phyloP scores from a whole-genome alignment of 1,284 basidiomycete genomes.

The Ustilago curta region DNA sequence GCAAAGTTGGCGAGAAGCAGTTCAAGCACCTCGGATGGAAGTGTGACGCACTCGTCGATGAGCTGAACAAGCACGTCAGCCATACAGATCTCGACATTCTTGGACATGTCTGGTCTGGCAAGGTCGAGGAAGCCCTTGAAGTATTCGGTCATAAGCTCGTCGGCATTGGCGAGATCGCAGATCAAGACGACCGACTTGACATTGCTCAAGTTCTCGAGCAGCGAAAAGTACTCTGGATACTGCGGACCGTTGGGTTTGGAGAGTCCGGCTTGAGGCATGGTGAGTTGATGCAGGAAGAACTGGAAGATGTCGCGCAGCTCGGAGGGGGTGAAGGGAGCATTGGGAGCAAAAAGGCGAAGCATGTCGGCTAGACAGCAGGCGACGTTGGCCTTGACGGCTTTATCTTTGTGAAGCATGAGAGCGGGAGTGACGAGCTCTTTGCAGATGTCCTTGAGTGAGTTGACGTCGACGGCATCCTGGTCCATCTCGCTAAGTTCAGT shows the following conservation, averaged over 20 bases:
- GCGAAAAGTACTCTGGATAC: slow-evolving; percentile 73
- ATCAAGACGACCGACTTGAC: slow-evolving; percentile 95
- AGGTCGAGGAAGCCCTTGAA: slow-evolving; percentile 86
- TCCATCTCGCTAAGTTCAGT: slow-evolving; percentile 83
- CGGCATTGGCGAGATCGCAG: slow-evolving; percentile 86
- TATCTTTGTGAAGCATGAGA: slow-evolving; percentile 91
- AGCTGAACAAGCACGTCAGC: slow-evolving; percentile 88
- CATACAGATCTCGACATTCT: slow-evolving; percentile 89
- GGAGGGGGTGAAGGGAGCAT: slow-evolving; percentile 89
- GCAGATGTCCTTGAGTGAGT: slow-evolving; percentile 78
- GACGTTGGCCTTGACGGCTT: slow-evolving; percentile 90
- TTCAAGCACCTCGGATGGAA: slow-evolving; percentile 84
- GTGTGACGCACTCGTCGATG: slow-evolving; percentile 82
- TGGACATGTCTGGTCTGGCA: slow-evolving; percentile 75
- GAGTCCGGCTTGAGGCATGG: slow-evolving; percentile 50
- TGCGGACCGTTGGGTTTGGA: slow-evolving; percentile 50
- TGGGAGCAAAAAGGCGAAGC: slow-evolving; percentile 91
- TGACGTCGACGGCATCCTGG: slow-evolving; percentile 84
- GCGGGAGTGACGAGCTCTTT: slow-evolving; percentile 83
- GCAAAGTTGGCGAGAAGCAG: slow-evolving; percentile 86
- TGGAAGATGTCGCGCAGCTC: slow-evolving; percentile 75
- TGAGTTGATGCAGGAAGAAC: slow-evolving; percentile 74
- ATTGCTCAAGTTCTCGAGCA: slow-evolving; percentile 89
- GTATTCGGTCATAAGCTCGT: slow-evolving; percentile 84
- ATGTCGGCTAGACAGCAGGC: slow-evolving; percentile 96